Evolutionary conservation across 768 basidiomycete species (phyloP), one percentile per base, ranked within the genome.

Genomic region (Rickenella mellea): DNA sequence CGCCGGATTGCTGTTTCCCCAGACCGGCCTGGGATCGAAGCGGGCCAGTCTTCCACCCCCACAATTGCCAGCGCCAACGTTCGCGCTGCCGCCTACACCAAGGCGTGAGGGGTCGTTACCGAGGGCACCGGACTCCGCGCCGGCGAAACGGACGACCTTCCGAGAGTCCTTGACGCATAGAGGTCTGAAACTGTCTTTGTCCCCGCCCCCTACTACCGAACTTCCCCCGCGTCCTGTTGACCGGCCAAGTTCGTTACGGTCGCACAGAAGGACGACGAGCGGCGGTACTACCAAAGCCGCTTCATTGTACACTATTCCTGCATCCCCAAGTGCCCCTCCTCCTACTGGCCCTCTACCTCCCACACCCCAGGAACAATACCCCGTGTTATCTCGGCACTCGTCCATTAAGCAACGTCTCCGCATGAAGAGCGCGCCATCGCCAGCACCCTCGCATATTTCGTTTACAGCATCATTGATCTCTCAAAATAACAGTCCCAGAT

Each of bases 221-320:
- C 66, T 84, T 1, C 80, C 85, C 4, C 80, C 79, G 6, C 73
- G 80, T 26, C 84, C 83, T 5, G 81, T 83, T 44, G 80, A 85
- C 46, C 37, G 43, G 19, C 42, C 20, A 4, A 49, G 55, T 50
- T 20, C 31, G 54, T 51, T 61, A 64, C 44, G 49, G 53, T 33
- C n/a, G n/a, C 55, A 58, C 48, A 58, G 49, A 20, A 51, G 46
- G 31, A 54, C 62, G 33, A 65, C 66, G 5, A 70, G 70, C 27
- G 55, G 60, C 41, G 63, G 63, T 20, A 59, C 58, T 40, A 61
- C 55, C 39, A 48, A 24, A 38, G 47, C 44, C 22, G n/a, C 44
- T 27, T 28, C 25, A 40, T 8, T 5, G 24, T 22, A 28, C 19
- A 10, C 24, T 40, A 40, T 40, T 20, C 17, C 43, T 10, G 33